These are phyloP conservation scores for Inonotus obliquus DNA, from an alignment of 1,284 basidiomycete genomes.

Conservation along the genomic window DNA sequence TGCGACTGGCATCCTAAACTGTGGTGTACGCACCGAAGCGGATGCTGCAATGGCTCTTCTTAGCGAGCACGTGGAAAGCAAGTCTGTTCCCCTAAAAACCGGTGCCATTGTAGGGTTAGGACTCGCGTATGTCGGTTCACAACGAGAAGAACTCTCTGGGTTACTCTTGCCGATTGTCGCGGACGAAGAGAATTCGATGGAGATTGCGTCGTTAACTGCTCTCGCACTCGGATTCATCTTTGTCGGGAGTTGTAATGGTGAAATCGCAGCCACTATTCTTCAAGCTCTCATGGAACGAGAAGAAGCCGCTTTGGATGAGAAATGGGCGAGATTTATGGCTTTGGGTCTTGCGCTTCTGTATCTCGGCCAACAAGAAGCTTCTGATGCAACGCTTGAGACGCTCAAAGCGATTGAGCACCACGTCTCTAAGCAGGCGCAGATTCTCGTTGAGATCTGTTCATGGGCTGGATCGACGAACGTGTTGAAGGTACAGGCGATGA, in stretches of 20 bases:
- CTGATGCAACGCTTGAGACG: conserved; percentile 93
- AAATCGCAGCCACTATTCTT: conserved; percentile 85
- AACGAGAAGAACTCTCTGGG: conserved; percentile 81
- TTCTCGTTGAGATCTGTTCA: conserved; percentile 92
- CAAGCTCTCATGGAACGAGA: conserved; percentile 91
- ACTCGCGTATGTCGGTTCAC: conserved; percentile 91
- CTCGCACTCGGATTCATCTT: conserved; percentile 94
- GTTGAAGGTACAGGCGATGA: conserved; percentile 88
- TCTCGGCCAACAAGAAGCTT: conserved; percentile 83
- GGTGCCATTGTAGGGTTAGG: conserved; percentile 90
- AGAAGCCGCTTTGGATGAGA: conserved; percentile 76
- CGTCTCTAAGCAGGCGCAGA: conserved; percentile 85
- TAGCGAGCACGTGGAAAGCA: conserved; percentile 88
- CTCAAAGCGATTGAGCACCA: conserved; percentile 95
- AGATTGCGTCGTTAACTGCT: conserved; percentile 83
- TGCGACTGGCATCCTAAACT: conserved; percentile 92
- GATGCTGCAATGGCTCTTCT: conserved; percentile 93
- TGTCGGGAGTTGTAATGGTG: conserved; percentile 93
- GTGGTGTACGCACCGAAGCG: conserved; percentile 87
- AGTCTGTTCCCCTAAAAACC: conserved; percentile 79
- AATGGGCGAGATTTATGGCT: conserved; percentile 92
- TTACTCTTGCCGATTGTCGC: conserved; percentile 76
- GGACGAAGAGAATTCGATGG: conserved; percentile 84
- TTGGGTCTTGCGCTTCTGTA: conserved; percentile 90
- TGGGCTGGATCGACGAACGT: conserved; percentile 97